A percentile compares a stretch with the other conserved stretches of the same genome.
phyloP scores from a whole-genome alignment of 495 filamentous ascomycete genomes.

The Penicillium waksmanii region DNA sequence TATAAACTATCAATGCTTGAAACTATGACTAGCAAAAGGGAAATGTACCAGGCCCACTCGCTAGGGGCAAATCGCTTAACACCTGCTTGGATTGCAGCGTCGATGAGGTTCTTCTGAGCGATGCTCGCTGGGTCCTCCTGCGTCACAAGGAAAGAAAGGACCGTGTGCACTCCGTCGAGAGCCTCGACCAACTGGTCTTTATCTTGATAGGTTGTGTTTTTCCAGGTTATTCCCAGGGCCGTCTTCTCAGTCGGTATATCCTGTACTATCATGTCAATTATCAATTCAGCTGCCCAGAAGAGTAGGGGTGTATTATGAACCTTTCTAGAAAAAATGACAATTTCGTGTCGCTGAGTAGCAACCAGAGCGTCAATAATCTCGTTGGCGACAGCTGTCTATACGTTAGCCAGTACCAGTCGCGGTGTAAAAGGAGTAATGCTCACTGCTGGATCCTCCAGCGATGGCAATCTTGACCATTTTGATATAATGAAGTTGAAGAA shows the following conservation, averaged over 20 bases:
- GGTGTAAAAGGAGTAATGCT: not conserved
- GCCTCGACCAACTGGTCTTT: conserved; percentile 33
- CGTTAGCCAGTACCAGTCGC: conserved; percentile 6
- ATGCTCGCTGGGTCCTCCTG: conserved; percentile 39
- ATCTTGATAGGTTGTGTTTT: conserved; percentile 50
- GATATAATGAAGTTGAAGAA: not conserved
- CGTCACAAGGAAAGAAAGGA: conserved; percentile 55
- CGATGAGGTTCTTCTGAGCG: conserved; percentile 55
- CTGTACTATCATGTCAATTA: conserved; percentile 4
- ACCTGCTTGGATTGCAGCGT: conserved; percentile 62
- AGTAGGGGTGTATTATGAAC: conserved; percentile 26
- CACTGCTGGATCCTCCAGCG: conserved; percentile 57
- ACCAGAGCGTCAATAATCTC: conserved; percentile 59
- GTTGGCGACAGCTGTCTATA: conserved; percentile 48
- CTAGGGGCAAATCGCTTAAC: conserved; percentile 60
- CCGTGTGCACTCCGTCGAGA: conserved; percentile 54
- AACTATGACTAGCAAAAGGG: not conserved
- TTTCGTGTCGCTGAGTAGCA: conserved; percentile 54
- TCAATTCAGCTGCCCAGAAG: not conserved
- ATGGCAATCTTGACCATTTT: conserved; percentile 61
- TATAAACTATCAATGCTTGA: conserved; percentile 13
- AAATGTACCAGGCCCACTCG: conserved; percentile 32
- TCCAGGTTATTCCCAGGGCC: conserved; percentile 35
- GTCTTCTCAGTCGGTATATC: conserved; percentile 12
- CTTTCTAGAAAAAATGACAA: conserved; percentile 51